Evolutionary conservation across 768 basidiomycete genomes (phyloP), one percentile per base, ranked within the genome.

Genomic region (Boletus edulis): DNA sequence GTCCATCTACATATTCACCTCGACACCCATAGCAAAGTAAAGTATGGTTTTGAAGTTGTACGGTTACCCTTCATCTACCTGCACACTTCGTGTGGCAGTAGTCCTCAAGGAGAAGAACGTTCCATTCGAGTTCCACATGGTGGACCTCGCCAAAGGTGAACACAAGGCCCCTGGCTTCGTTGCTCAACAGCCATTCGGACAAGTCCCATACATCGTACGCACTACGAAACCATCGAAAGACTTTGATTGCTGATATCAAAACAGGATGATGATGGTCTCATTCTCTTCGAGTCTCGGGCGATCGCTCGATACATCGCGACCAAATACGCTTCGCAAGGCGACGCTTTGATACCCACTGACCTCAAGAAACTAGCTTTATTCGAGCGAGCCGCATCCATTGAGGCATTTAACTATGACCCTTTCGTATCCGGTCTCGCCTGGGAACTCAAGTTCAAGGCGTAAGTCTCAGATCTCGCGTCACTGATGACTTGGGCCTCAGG

Each of bases 151-250:
- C 52, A 75, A 75, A 45, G 62, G 55, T 27, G 75, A 75, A 60
- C 80, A 84, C 62, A 85, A 83, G 66, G 35, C 70, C 0, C 65
- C 77, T 1, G 77, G 62, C 5, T 82, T 72, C 71, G 41, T 79
- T 31, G 66, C 68, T 22, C 73, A 77, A 52, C 84, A 89, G 50
- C 87, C 87, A 0, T 82, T 81, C 59, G 77, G 77, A 12, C 75
- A 79, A 58, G 70, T 81, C 27, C 79, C 80, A 9, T 74, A 65
- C 50, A 67, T 67, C 20, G 55, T 64, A 17, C 35, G 50, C 14
- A 8, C 9, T 7, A 32, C 22, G 31, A 18, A 14, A 15, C 10
- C 6, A 11, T 18, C 27, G 12, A 14, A 9, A 14, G 13, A 6
- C 27, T 12, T 31, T n/a, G 27, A 42, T 37, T 6, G 5, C 17